Conservation (phyloP, 2,329 filamentous ascomycete genomes). For the Penicillium janthinellum region DNA sequence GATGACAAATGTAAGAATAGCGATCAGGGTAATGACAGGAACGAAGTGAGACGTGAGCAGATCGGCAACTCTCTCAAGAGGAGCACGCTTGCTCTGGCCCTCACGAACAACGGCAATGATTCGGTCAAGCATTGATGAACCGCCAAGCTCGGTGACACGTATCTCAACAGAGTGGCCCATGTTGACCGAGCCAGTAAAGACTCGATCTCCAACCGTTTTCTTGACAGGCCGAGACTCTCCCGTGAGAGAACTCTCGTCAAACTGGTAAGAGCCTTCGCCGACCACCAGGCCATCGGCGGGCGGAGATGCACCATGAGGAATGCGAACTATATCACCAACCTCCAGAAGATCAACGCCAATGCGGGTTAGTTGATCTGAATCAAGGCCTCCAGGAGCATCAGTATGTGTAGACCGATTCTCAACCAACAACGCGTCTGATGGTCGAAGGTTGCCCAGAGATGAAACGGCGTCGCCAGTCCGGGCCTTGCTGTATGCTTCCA, state of each 20-base stretch:
- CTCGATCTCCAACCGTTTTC: conserved; percentile 45
- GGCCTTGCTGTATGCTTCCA: conserved; percentile 86
- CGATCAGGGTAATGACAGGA: conserved; percentile 51
- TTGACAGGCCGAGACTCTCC: conserved; percentile 52
- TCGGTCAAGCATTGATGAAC: conserved; percentile 53
- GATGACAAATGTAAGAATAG: conserved; percentile 50
- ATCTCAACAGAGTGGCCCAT: conserved; percentile 49
- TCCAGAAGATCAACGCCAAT: conserved; percentile 71
- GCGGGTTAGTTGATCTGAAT: conserved; percentile 37
- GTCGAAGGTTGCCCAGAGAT: conserved; percentile 74
- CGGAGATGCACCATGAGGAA: conserved; percentile 79
- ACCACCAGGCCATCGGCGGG: conserved; percentile 74
- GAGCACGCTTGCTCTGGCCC: conserved; percentile 52
- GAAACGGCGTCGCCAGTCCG: conserved; percentile 86
- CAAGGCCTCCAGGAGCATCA: conserved; percentile 4
- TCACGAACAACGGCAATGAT: conserved; percentile 53
- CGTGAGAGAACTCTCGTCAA: conserved; percentile 90
- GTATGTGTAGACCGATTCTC: conserved; percentile 14
- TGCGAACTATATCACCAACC: conserved; percentile 70
- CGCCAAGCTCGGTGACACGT: conserved; percentile 47
- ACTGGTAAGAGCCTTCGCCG: conserved; percentile 61
- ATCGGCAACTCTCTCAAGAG: conserved; percentile 52
- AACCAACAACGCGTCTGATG: conserved; percentile 73
- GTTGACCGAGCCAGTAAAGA: conserved; percentile 53
- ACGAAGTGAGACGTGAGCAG: conserved; percentile 53